Conservation (phyloP, 78 protist species). For the Guillardia theta region DNA sequence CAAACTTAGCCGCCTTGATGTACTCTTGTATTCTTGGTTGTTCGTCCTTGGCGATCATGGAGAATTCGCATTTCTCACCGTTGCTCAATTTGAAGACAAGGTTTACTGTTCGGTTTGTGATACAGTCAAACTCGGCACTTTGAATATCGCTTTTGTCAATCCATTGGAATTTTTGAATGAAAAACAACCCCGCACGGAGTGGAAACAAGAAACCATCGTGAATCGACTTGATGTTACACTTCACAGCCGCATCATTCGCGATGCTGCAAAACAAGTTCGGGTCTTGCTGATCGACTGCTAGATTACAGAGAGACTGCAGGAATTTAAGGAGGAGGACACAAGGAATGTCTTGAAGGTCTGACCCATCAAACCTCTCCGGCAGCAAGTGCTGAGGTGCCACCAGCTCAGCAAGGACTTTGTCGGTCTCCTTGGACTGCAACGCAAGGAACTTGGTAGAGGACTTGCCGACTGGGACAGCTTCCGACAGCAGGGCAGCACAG, state of each 20-base stretch:
- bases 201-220: background rate
- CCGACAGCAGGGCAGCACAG: background rate
- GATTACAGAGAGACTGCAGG: background rate
- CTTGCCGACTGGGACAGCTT: background rate
- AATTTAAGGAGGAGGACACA: background rate
- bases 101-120: background rate
- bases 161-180: background rate
- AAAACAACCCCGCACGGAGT: background rate
- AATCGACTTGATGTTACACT: background rate
- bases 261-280: background rate
- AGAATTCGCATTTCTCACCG: background rate
- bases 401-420: background rate
- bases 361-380: background rate
- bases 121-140: background rate
- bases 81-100: background rate
- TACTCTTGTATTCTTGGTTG: too few relatives aligned
- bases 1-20: too few relatives aligned
- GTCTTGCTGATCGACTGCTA: background rate
- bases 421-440: background rate
- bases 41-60: background rate
- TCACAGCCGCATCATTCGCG: background rate
- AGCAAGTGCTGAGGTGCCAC: background rate
- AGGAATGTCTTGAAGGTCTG: background rate
- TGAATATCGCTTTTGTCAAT: background rate
- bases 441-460: background rate